Percentiles rank a stretch among this genome's conserved stretches.
phyloP scores from a whole-genome alignment of 352 stramenopile genomes.

The Phytophthora chlamydospora region DNA sequence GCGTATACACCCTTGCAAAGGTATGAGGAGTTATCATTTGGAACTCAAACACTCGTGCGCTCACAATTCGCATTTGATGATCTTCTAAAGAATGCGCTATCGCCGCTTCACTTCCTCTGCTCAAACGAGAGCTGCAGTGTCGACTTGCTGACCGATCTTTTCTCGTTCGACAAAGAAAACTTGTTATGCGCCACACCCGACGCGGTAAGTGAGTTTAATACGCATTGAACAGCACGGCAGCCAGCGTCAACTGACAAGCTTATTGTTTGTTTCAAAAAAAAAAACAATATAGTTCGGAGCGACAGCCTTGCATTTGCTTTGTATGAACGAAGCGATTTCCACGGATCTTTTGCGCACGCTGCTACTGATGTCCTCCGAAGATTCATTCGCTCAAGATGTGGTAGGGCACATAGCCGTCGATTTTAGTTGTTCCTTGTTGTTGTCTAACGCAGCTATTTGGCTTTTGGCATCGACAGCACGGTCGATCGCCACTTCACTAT shows the following conservation, averaged over 20 bases:
- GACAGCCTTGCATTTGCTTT: constrained; percentile 68
- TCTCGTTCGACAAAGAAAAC: constrained; percentile 50
- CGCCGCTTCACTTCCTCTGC: constrained; percentile 57
- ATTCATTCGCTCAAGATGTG: constrained; percentile 54
- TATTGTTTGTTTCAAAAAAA: background rate
- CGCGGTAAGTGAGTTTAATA: constrained; percentile 10
- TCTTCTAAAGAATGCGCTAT: constrained; percentile 42
- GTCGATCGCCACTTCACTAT: constrained; percentile 70
- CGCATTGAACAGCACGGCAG: background rate
- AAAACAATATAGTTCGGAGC: constrained; percentile 63
- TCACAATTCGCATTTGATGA: background rate
- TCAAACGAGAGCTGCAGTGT: constrained; percentile 49
- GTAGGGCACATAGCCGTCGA: constrained; percentile 39
- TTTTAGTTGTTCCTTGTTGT: constrained; percentile 1
- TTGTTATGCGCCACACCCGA: constrained; percentile 18
- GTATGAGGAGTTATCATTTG: constrained; percentile 21
- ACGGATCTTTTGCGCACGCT: constrained; percentile 43
- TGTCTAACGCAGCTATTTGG: background rate
- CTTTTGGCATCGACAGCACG: constrained; percentile 38
- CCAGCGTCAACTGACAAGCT: background rate
- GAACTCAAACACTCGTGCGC: background rate
- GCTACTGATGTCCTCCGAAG: constrained; percentile 49
- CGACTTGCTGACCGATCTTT: constrained; percentile 46
- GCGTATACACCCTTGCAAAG: constrained; percentile 38
- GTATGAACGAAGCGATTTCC: constrained; percentile 60